Evolutionary conservation across 768 basidiomycete species (phyloP), one percentile per base, ranked within the genome.

Genomic region (Suillus weaverae): DNA sequence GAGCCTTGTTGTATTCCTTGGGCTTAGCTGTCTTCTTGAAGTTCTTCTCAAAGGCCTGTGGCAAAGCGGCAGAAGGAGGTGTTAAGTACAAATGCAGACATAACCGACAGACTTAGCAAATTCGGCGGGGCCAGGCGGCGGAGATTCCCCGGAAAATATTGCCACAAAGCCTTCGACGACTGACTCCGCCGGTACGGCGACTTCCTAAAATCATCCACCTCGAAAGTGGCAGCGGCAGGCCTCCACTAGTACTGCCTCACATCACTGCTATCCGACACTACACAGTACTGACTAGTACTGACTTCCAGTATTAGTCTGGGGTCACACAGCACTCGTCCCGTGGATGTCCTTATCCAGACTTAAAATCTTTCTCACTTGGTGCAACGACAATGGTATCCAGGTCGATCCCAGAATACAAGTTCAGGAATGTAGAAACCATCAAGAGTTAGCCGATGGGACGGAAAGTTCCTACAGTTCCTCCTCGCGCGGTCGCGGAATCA

Each of bases 401-500:
- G 81, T 88, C 61, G 85, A 87, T 73, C 62, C 78, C 13, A 73
- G 80, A 48, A 70, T 89, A 18, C 71, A 73, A 56, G 66, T 89
- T 48, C 57, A 51, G 16, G 67, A 67, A 22, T 38, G 33, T 68
- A 62, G 64, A 70, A 46, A 62, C 48, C 62, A 51, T 22, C 53
- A 35, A 62, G 39, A 26, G 7, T 54, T 60, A 41, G 26, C 41
- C 44, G 50, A 36, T 22, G 22, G 26, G 16, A 41, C 62, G 48
- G 39, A 56, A 61, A 39, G 56, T 48, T 64, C 54, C 62, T 60
- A 62, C 43, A 51, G 60, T 53, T 14, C 48, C n/a, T 32, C 62
- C 63, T 68, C 66, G 55, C 62, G 59, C 57, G 63, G 68, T 61
- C 57, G 46, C 62, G 66, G 65, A n/a, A 64, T 76, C 54, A 56